Percentiles rank a stretch among this genome's conserved stretches.
Evolutionary conservation across 2,329 filamentous ascomycete genomes (phyloP).

Genomic region (Xylaria multiplex): DNA sequence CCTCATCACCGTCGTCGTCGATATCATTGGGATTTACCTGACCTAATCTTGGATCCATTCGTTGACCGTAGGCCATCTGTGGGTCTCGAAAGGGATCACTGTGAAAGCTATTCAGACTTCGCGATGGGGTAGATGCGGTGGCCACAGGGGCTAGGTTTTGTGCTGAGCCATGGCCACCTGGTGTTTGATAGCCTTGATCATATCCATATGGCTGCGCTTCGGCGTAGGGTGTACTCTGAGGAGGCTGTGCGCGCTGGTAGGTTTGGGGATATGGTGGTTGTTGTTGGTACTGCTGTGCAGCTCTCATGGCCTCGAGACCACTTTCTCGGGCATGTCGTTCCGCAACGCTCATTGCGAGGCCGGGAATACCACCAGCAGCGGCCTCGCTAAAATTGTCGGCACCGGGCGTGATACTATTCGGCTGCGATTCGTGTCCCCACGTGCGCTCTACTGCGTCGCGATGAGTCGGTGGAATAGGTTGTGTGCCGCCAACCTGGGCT

Average conservation of each 20-base stretch:
- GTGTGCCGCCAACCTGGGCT: slow-evolving; percentile 46
- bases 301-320: slow-evolving; percentile 69
- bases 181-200: slow-evolving; percentile 37
- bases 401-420: slow-evolving; percentile 65
- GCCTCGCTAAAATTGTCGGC: slow-evolving; percentile 73
- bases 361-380: slow-evolving; percentile 73
- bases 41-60: slow-evolving; percentile 62
- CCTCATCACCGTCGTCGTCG: slow-evolving; percentile 88
- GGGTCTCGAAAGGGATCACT: slow-evolving; percentile 74
- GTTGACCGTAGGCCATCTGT: slow-evolving; percentile 57
- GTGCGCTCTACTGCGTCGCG: slow-evolving; percentile 37
- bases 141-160: slow-evolving; percentile 55
- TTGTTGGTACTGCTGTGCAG: slow-evolving; percentile 43
- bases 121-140: slow-evolving; percentile 57
- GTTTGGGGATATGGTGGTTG: slow-evolving; percentile 37
- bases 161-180: slow-evolving; percentile 51
- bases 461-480: slow-evolving; percentile 47
- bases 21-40: slow-evolving; percentile 82
- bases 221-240: slow-evolving; percentile 38
- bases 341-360: slow-evolving; percentile 73
- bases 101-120: slow-evolving; percentile 63
- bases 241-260: slow-evolving; percentile 36
- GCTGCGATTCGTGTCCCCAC: slow-evolving; percentile 44
- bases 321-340: slow-evolving; percentile 72
- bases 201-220: slow-evolving; percentile 39